Evolutionary conservation across 1,284 basidiomycete genomes (phyloP).

Genomic region (Malassezia vespertilionis): DNA sequence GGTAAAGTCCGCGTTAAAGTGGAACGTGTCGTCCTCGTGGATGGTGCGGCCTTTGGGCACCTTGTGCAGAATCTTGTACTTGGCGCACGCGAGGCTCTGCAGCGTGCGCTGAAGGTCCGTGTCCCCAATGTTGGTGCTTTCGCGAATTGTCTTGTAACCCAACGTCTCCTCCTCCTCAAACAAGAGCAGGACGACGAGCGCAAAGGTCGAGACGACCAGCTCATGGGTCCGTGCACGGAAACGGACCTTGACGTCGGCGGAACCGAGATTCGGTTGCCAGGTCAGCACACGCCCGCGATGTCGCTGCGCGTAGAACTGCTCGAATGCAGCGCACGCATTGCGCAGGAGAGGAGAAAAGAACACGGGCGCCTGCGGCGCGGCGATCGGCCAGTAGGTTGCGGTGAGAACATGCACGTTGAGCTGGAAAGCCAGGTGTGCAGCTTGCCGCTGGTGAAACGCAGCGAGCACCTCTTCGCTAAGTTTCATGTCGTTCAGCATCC

Average conservation of each 20-base stretch:
- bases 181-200: slow-evolving; percentile 72
- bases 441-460: slow-evolving; percentile 58
- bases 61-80: slow-evolving; percentile 84
- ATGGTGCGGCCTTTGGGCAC: slow-evolving; percentile 79
- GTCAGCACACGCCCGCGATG: slow-evolving; percentile 82
- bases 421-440: slow-evolving; percentile 59
- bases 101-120: slow-evolving; percentile 75
- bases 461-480: slow-evolving; percentile 72
- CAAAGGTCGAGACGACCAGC: slow-evolving; percentile 83
- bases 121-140: slow-evolving; percentile 55
- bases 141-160: slow-evolving; percentile 22
- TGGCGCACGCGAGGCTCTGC: slow-evolving; percentile 93
- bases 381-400: slow-evolving; percentile 43
- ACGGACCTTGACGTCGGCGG: slow-evolving; percentile 71
- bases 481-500: slow-evolving; percentile 98
- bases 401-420: slow-evolving; percentile 53
- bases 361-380: slow-evolving; percentile 26
- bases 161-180: slow-evolving; percentile 55
- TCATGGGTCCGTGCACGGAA: slow-evolving; percentile 78
- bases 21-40: slow-evolving; percentile 64
- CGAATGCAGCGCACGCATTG: slow-evolving; percentile 57
- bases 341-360: slow-evolving; percentile 26
- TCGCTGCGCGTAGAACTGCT: slow-evolving; percentile 75
- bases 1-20: slow-evolving; percentile 75
- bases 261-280: slow-evolving; percentile 88